Evolutionary conservation across 495 filamentous ascomycete genomes (phyloP).

Genomic region (Podospora bellae-mahoneyi): DNA sequence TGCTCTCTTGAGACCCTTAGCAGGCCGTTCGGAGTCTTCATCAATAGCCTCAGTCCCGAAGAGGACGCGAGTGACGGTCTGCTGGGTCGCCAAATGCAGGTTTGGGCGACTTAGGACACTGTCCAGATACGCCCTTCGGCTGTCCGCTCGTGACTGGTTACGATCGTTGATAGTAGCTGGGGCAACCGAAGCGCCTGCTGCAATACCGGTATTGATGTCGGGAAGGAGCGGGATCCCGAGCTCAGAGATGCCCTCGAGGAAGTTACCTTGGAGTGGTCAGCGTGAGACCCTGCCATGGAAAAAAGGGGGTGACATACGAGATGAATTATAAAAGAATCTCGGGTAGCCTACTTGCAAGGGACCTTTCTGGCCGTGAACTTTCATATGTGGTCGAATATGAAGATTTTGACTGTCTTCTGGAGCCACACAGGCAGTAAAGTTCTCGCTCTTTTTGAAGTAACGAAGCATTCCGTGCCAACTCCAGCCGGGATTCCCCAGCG

Average conservation of each 20-base stretch:
- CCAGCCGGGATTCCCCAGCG: constrained; percentile 62
- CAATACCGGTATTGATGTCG: constrained; percentile 47
- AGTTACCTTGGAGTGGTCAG: constrained; percentile 41
- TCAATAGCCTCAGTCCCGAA: constrained; percentile 14
- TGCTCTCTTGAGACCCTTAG: constrained; percentile 30
- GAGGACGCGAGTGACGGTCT: constrained; percentile 45
- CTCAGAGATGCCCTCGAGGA: constrained; percentile 47
- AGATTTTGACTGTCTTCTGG: constrained; percentile 21
- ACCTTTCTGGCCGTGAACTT: constrained; percentile 38
- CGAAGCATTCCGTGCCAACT: constrained; percentile 56
- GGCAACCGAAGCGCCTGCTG: constrained; percentile 46
- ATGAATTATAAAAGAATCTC: constrained; percentile 46
- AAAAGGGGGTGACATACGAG: constrained; percentile 34
- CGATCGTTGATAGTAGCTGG: constrained; percentile 44
- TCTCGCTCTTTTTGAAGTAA: constrained; percentile 51
- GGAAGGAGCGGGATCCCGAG: constrained; percentile 47
- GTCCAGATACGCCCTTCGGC: constrained; percentile 47
- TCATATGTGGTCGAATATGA: constrained; percentile 39
- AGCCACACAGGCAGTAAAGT: constrained; percentile 21
- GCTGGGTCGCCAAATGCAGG: constrained; percentile 43
- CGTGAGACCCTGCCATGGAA: neutral
- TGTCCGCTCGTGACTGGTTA: constrained; percentile 51
- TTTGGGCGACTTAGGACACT: constrained; percentile 43
- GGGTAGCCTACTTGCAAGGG: constrained; percentile 54
- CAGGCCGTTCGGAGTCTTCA: constrained; percentile 31